Evolutionary conservation across 1,139 yeast genomes (phyloP).

Genomic region (Yamadazyma blattariae): DNA sequence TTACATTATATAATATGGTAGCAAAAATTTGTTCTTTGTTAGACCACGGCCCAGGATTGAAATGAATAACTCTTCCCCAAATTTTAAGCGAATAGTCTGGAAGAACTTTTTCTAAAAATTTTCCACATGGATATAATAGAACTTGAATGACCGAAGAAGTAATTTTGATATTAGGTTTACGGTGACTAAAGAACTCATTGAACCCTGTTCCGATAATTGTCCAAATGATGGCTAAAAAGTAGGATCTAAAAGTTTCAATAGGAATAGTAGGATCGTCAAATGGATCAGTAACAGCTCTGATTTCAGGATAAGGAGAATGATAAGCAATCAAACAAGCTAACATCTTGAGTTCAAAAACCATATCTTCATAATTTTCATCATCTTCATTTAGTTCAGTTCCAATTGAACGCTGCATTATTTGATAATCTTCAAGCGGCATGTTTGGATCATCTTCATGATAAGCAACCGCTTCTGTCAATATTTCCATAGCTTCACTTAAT

Average conservation of each 20-base stretch:
- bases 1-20: conserved; percentile 29
- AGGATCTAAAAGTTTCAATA: conserved; percentile 53
- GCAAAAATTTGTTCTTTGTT: conserved; percentile 61
- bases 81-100: conserved; percentile 33
- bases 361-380: conserved; percentile 2
- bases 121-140: conserved; percentile 56
- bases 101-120: conserved; percentile 40
- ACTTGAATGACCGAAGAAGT: conserved; percentile 31
- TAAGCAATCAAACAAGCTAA: conserved; percentile 45
- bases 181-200: conserved; percentile 56
- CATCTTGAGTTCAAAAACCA: conserved; percentile 24
- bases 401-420: conserved; percentile 29
- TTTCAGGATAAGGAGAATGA: conserved; percentile 62
- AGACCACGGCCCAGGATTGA: conserved; percentile 57
- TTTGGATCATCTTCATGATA: conserved; percentile 24
- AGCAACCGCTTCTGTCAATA: conserved; percentile 17
- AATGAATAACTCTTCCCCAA: conserved; percentile 32
- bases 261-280: conserved; percentile 46
- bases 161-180: conserved; percentile 50
- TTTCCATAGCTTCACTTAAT: conserved; percentile 16
- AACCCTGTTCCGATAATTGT: conserved; percentile 52
- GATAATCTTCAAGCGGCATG: conserved; percentile 14
- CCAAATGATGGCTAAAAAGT: conserved; percentile 50
- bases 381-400: conserved; percentile 11
- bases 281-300: conserved; percentile 53